phyloP scores from a whole-genome alignment of 2,329 filamentous ascomycete species.

The Fusarium verrucosum region DNA sequence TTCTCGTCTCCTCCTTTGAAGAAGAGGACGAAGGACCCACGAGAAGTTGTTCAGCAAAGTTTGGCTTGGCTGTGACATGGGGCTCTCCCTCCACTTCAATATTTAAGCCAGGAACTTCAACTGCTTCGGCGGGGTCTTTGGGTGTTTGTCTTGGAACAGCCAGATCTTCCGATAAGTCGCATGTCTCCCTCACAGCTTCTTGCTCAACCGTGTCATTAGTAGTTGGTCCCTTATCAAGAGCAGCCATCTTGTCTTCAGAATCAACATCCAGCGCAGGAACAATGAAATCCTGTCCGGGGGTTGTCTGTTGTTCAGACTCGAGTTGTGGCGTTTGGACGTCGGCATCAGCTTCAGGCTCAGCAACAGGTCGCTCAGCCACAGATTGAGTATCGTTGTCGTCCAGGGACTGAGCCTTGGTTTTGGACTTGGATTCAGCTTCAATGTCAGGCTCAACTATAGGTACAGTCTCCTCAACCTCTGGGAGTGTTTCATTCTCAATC shows the following conservation, averaged over 20 bases:
- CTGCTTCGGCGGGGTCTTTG: slow-evolving; percentile 1
- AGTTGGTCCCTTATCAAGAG: slow-evolving; percentile 7
- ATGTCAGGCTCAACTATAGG: slow-evolving; percentile 43
- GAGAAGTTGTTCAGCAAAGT: not conserved
- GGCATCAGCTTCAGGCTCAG: slow-evolving; percentile 28
- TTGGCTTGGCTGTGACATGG: not conserved
- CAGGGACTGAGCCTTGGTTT: slow-evolving; percentile 40
- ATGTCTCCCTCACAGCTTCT: slow-evolving; percentile 1
- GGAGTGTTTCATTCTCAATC: slow-evolving; percentile 36
- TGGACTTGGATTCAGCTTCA: slow-evolving; percentile 44
- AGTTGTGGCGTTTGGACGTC: slow-evolving; percentile 13
- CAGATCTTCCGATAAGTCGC: not conserved
- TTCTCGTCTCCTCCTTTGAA: slow-evolving; percentile 31
- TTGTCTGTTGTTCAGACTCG: slow-evolving; percentile 29
- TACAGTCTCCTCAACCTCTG: slow-evolving; percentile 39
- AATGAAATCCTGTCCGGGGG: slow-evolving; percentile 31
- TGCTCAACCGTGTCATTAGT: slow-evolving; percentile 30
- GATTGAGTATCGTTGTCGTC: slow-evolving; percentile 24
- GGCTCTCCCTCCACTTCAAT: not conserved
- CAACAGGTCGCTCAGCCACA: slow-evolving; percentile 25
- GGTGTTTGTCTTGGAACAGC: not conserved
- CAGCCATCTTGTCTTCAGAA: slow-evolving; percentile 23
- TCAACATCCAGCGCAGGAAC: slow-evolving; percentile 34
- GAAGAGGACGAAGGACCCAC: slow-evolving; percentile 4
- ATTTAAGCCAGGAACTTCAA: not conserved